A percentile compares a stretch with the other conserved stretches of the same genome.
Evolutionary conservation across 2,329 filamentous ascomycete species (phyloP).

Genomic region (Aspergillus ruber): DNA sequence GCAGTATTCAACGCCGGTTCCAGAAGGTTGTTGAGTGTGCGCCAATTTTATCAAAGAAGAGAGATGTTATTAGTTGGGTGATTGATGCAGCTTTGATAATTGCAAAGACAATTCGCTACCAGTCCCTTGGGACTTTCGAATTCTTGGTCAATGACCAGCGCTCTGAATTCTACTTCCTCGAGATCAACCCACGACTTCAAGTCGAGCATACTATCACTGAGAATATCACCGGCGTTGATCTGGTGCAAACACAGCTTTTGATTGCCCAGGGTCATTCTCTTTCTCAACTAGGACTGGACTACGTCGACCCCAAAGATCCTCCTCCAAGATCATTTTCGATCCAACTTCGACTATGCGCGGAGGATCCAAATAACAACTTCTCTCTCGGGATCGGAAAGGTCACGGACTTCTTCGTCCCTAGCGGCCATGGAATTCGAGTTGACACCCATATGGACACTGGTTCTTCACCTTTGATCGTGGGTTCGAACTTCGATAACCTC

Average conservation of each 20-base stretch:
- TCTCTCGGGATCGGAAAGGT: slow-evolving; percentile 57
- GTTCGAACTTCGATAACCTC: slow-evolving; percentile 53
- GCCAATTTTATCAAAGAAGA: slow-evolving; percentile 45
- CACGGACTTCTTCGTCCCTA: slow-evolving; percentile 47
- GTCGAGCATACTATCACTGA: slow-evolving; percentile 60
- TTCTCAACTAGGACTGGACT: slow-evolving; percentile 26
- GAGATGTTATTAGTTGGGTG: slow-evolving; percentile 42
- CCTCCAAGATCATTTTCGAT: slow-evolving; percentile 42
- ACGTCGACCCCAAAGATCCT: slow-evolving; percentile 24
- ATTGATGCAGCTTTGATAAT: slow-evolving; percentile 48
- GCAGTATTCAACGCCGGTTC: slow-evolving; percentile 54
- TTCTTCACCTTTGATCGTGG: slow-evolving; percentile 37
- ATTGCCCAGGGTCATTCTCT: slow-evolving; percentile 47
- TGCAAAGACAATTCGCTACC: slow-evolving; percentile 44
- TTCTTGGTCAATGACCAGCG: slow-evolving; percentile 51
- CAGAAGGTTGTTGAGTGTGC: slow-evolving; percentile 58
- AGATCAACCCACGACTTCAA: slow-evolving; percentile 56
- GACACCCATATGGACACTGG: slow-evolving; percentile 49
- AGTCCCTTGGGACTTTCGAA: slow-evolving; percentile 58
- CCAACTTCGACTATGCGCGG: slow-evolving; percentile 53
- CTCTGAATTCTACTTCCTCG: slow-evolving; percentile 52
- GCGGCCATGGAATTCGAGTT: slow-evolving; percentile 52
- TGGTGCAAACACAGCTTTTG: slow-evolving; percentile 50
- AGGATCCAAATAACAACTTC: slow-evolving; percentile 49
- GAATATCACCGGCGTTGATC: slow-evolving; percentile 47